Percentiles rank a stretch among this genome's conserved stretches.
phyloP scores from a whole-genome alignment of 2,329 filamentous ascomycete genomes.

The Leptographium radiaticola region DNA sequence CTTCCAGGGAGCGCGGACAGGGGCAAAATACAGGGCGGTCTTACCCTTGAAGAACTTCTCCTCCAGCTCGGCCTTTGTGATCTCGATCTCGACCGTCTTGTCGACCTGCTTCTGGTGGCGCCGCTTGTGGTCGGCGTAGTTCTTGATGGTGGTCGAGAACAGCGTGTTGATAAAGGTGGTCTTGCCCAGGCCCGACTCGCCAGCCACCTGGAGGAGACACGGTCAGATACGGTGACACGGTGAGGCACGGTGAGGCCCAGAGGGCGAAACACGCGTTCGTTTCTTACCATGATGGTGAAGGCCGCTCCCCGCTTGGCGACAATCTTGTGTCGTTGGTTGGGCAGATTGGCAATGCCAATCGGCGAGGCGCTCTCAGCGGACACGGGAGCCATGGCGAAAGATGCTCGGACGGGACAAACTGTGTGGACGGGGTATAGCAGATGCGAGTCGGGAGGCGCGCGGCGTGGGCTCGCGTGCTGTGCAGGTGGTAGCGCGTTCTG shows the following conservation, averaged over 20 bases:
- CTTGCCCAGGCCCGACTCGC: constrained; percentile 96
- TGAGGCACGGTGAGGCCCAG: no score
- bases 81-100: constrained; percentile 99
- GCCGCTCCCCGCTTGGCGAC: constrained; percentile 79
- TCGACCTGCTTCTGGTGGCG: constrained; percentile 99
- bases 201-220: constrained; percentile 57
- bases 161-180: constrained; percentile 99
- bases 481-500: neutral
- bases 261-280: no score
- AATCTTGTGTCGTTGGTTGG: constrained; percentile 65
- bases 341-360: constrained; percentile 63
- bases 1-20: neutral
- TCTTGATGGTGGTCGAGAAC: constrained; percentile 99
- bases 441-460: neutral
- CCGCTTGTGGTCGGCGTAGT: constrained; percentile 99
- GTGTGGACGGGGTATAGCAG: neutral
- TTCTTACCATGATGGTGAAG: constrained; percentile 93
- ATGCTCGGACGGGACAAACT: neutral
- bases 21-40: constrained; percentile 4
- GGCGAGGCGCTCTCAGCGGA: constrained; percentile 49
- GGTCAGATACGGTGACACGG: constrained; percentile 15
- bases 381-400: constrained; percentile 40
- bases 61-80: constrained; percentile 98
- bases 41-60: constrained; percentile 99
- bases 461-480: neutral